Evolutionary conservation across 768 basidiomycete species (phyloP).

Genomic region (Saitozyma sp.): DNA sequence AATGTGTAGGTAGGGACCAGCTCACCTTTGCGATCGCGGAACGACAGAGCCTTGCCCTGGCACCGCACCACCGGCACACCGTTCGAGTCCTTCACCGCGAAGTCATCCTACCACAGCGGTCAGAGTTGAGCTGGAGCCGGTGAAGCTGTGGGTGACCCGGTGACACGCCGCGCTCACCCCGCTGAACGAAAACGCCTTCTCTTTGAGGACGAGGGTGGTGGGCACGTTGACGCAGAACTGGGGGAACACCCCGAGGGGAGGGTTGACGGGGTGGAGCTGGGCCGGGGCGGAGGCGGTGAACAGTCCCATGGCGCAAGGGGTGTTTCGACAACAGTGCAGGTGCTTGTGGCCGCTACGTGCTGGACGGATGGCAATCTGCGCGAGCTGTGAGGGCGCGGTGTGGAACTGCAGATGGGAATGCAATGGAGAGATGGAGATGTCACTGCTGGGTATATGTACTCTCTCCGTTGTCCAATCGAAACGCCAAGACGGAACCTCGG

Average conservation of each 20-base stretch:
- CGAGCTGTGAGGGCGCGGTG: no score
- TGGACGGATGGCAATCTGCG: no score
- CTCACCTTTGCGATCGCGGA: conserved; percentile 50
- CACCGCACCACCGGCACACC: conserved; percentile 38
- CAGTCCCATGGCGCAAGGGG: conserved; percentile 30
- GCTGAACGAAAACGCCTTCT: conserved; percentile 46
- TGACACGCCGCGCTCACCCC: conserved; percentile 26
- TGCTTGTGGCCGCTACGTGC: no score
- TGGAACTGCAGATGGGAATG: no score
- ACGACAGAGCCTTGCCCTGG: conserved; percentile 39
- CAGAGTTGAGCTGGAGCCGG: conserved; percentile 2
- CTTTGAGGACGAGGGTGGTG: conserved; percentile 47
- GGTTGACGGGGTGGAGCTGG: conserved; percentile 34
- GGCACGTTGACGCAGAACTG: conserved; percentile 40
- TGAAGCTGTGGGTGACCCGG: background rate
- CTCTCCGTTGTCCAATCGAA: no score
- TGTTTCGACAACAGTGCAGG: no score
- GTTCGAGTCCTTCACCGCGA: conserved; percentile 45
- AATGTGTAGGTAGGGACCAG: background rate
- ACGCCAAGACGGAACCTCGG: no score
- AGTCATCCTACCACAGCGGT: conserved; percentile 37
- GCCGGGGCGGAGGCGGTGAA: conserved; percentile 30
- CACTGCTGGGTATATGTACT: no score
- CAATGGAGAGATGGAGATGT: no score
- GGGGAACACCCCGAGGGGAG: conserved; percentile 43